phyloP scores from a whole-genome alignment of 1,284 basidiomycete genomes.

The Chondrostereum purpureum region DNA sequence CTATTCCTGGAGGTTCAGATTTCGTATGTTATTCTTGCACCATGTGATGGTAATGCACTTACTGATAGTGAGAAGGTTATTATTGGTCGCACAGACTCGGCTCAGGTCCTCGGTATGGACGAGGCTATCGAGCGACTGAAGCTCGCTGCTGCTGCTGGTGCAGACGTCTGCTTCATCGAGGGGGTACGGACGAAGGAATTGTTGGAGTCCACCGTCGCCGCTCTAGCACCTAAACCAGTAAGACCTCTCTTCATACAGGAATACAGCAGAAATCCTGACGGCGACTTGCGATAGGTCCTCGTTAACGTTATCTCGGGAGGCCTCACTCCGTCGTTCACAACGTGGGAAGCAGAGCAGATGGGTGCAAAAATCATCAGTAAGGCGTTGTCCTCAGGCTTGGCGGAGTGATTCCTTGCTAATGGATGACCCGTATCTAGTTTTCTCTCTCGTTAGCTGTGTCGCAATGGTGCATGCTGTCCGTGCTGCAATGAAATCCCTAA shows the following conservation, averaged over 20 bases:
- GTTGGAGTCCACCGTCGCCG: conserved; percentile 55
- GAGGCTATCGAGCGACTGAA: conserved; percentile 66
- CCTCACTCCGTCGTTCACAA: conserved; percentile 67
- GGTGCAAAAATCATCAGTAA: conserved; percentile 73
- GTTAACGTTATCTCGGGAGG: conserved; percentile 76
- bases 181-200: conserved; percentile 69
- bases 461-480: conserved; percentile 68
- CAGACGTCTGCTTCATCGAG: conserved; percentile 83
- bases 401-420: not conserved
- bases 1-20: conserved; percentile 67
- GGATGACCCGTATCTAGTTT: conserved; percentile 44
- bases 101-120: conserved; percentile 76
- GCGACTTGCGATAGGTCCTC: conserved; percentile 46
- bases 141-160: conserved; percentile 68
- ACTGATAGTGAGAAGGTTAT: conserved; percentile 42
- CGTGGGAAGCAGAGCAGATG: conserved; percentile 56
- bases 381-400: conserved; percentile 18
- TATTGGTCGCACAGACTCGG: conserved; percentile 79
- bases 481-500: conserved; percentile 65
- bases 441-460: conserved; percentile 65
- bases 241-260: conserved; percentile 12
- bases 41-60: not conserved
- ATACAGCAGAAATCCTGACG: not conserved
- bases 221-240: conserved; percentile 65
- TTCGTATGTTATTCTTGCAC: conserved; percentile 34